Conservation (phyloP, 192 early-diverging fungal genomes). For the Backusella circina region DNA sequence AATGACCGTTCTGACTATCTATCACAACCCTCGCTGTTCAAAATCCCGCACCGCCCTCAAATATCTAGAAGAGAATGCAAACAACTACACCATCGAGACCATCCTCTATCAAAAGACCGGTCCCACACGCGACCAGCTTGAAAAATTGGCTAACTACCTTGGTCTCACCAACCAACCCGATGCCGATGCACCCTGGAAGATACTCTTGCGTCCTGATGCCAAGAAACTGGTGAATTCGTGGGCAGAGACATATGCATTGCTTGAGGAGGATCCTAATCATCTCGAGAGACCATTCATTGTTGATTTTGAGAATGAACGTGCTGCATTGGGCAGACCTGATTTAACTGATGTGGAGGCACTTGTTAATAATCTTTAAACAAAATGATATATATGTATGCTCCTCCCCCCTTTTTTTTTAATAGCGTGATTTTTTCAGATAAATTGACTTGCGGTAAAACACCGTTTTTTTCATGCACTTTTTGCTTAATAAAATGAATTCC, state of each 20-base stretch:
- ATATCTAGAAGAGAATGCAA: constrained; percentile 9
- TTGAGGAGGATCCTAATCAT: constrained; percentile 17
- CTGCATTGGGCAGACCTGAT: constrained; percentile 33
- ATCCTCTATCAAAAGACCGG: constrained; percentile 21
- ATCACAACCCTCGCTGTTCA: constrained; percentile 31
- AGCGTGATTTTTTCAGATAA: no score
- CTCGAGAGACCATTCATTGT: constrained; percentile 37
- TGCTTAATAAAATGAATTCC: background rate
- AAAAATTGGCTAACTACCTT: constrained; percentile 14
- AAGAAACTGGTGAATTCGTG: constrained; percentile 7
- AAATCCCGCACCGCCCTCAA: constrained; percentile 24
- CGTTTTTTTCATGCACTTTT: background rate
- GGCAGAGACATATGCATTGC: constrained; percentile 4
- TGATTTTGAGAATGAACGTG: constrained; percentile 30
- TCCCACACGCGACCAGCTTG: constrained; percentile 19
- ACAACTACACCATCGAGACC: constrained; percentile 9
- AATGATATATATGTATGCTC: no score
- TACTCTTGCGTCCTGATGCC: constrained; percentile 32
- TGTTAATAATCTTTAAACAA: constrained; percentile 5
- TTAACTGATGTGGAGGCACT: constrained; percentile 12
- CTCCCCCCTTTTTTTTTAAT: no score
- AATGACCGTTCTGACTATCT: constrained; percentile 24
- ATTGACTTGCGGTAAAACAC: no score
- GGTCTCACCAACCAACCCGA: constrained; percentile 12
- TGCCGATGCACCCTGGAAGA: constrained; percentile 8